These are phyloP conservation scores for Fomitopsis betulina DNA, from an alignment of 1,284 basidiomycete genomes.

Conservation along the genomic window DNA sequence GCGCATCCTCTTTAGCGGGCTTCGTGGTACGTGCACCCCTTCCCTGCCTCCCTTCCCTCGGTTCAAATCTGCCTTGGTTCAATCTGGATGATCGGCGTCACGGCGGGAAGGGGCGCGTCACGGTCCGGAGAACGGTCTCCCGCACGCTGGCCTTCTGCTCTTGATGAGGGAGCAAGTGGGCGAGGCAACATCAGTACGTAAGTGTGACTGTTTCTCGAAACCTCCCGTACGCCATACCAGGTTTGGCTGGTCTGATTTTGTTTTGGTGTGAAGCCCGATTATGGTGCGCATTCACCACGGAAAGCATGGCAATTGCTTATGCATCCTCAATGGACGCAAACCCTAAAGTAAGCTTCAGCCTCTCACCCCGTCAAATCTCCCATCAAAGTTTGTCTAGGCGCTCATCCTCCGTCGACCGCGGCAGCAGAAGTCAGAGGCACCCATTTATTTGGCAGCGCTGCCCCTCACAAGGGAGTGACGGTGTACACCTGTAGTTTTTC, in stretches of 20 bases:
- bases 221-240: not conserved
- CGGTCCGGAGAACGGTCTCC: slow-evolving; percentile 16
- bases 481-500: not conserved
- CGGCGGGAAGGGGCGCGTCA: slow-evolving; percentile 18
- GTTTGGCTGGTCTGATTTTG: slow-evolving; percentile 1
- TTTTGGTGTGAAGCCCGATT: slow-evolving; percentile 45
- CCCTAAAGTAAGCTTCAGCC: slow-evolving; percentile 45
- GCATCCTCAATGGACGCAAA: slow-evolving; percentile 45
- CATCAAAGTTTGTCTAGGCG: slow-evolving; percentile 10
- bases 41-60: not conserved
- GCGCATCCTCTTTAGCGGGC: slow-evolving; percentile 21
- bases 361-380: slow-evolving; percentile 18
- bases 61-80: not conserved
- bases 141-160: slow-evolving; percentile 39
- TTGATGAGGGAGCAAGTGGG: slow-evolving; percentile 39
- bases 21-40: slow-evolving; percentile 18
- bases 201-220: slow-evolving; percentile 9
- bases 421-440: slow-evolving; percentile 5
- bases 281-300: slow-evolving; percentile 80
- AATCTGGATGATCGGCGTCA: not conserved
- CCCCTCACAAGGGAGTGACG: slow-evolving; percentile 11
- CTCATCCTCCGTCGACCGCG: slow-evolving; percentile 17
- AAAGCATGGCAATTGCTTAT: slow-evolving; percentile 74
- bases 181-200: slow-evolving; percentile 22
- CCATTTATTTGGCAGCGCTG: slow-evolving; percentile 19